Percentiles rank a stretch among this genome's conserved stretches.
These are phyloP conservation scores for Saccharomyces hybrid DNA, from an alignment of 1,139 yeast species.

Conservation along the genomic window DNA sequence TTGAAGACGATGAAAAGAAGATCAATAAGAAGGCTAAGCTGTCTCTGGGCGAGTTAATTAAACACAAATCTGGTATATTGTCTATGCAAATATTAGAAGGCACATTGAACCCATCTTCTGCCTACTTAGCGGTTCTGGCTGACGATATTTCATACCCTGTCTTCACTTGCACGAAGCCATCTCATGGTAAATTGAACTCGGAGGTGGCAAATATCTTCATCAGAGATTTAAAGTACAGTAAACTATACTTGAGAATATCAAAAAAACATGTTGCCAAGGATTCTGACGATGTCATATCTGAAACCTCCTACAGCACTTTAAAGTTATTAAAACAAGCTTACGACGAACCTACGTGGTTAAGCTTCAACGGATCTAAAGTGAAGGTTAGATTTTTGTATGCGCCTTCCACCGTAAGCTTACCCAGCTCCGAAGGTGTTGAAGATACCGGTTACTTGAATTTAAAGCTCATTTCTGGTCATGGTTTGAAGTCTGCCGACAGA, in stretches of 20 bases:
- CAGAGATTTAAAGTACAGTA: constrained; percentile 61
- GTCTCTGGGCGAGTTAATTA: constrained; percentile 45
- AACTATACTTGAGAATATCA: constrained; percentile 47
- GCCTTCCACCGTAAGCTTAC: constrained; percentile 49
- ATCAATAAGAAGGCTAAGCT: constrained; percentile 40
- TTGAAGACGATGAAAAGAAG: constrained; percentile 32
- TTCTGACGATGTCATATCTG: constrained; percentile 44
- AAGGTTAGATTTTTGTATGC: constrained; percentile 50
- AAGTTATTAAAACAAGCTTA: constrained; percentile 47
- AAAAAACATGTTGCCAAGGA: constrained; percentile 43
- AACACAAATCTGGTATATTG: constrained; percentile 55
- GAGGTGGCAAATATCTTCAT: constrained; percentile 54
- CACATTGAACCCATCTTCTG: constrained; percentile 40
- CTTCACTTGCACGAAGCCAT: constrained; percentile 42
- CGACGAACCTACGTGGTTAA: constrained; percentile 40
- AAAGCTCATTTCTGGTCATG: constrained; percentile 48
- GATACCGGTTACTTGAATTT: constrained; percentile 60
- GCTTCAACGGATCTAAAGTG: constrained; percentile 40
- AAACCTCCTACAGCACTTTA: constrained; percentile 43
- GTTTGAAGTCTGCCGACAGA: constrained; percentile 51
- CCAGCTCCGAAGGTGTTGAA: constrained; percentile 51
- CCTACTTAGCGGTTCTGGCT: constrained; percentile 49
- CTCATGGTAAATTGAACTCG: constrained; percentile 25
- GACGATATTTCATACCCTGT: constrained; percentile 61
- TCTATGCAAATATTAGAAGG: constrained; percentile 48